Base-by-base conservation (phyloP, 345 rosid species). In the Citrus australasica region DNA sequence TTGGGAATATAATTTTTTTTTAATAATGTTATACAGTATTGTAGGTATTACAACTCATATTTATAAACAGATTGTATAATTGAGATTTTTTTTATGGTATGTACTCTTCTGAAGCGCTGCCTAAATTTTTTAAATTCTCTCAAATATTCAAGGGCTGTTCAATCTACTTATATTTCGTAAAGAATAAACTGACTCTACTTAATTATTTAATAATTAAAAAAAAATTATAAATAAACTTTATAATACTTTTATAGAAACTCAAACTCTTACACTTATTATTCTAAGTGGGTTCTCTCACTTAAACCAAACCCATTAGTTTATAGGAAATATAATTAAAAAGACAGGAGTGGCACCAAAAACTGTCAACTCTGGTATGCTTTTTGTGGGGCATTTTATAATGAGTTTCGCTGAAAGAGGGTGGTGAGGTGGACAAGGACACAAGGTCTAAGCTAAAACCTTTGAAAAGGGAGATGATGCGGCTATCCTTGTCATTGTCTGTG, bases 361-460 rank as follows among this genome's bases (percentile, higher is more conserved):
- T 65, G 84, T 83, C 84, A 75, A 79, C 38, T 81, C 76, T 48
- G 68, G 71, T 33, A n/a, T 48, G 78, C 63, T 61, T 51, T 74
- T 17, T 24, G 81, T 67, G 78, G 79, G 85, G 69, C 69, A 30
- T 72, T 48, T 60, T 46, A 40, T 64, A 25, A 63, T 38, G 77
- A 77, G 85, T 32, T 80, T 35, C 25, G 27, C 78, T 75, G 77
- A 63, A 69, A 66, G 51, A 4, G 28, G 75, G 25, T 4, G 9
- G 27, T 25, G 63, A 28, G 78, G 67, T 56, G 69, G 84, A 84
- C 81, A 75, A 61, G 82, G 76, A 14, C 82, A 84, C 81, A 75
- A 61, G 82, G 76, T 21, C 82, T 11, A 28, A 53, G 62, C 74
- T 61, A 46, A 46, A 46, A 46, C 51, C 51, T 46, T 38, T 78